phyloP scores from a whole-genome alignment of 164 flowering plant genomes.

The Chimonanthus salicifolius region DNA sequence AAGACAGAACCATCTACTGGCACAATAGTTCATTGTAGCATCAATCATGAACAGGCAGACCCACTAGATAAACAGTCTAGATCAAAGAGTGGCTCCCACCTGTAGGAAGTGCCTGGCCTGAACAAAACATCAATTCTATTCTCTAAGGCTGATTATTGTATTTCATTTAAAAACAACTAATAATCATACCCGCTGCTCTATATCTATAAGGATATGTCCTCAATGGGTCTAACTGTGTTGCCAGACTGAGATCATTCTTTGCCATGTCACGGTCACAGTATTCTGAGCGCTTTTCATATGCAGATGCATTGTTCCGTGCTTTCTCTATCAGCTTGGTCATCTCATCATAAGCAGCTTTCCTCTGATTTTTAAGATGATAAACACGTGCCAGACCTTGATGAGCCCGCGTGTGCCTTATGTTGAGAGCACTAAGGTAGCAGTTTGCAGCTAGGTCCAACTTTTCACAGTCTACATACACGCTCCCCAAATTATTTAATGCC shows the following conservation, averaged over 20 bases:
- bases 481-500: conserved; percentile 93
- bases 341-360: conserved; percentile 90
- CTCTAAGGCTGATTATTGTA: neutral
- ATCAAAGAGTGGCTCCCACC: neutral
- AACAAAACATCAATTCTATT: too few relatives aligned
- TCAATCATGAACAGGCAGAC: too few relatives aligned
- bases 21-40: too few relatives aligned
- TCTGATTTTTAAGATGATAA: conserved; percentile 62
- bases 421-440: conserved; percentile 77
- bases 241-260: conserved; percentile 73
- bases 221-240: conserved; percentile 77
- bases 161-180: neutral
- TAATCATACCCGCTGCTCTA: conserved; percentile 80
- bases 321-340: conserved; percentile 93
- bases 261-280: conserved; percentile 93
- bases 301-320: conserved; percentile 81
- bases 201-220: conserved; percentile 97
- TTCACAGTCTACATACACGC: conserved; percentile 81
- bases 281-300: conserved; percentile 96
- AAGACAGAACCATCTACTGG: too few relatives aligned
- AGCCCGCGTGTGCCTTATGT: conserved; percentile 91
- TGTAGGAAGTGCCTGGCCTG: neutral
- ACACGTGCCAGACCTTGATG: conserved; percentile 97
- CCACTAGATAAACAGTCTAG: neutral
- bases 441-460: conserved; percentile 79